Base-by-base conservation (phyloP, 257 asterid species). In the Ballota nigra region DNA sequence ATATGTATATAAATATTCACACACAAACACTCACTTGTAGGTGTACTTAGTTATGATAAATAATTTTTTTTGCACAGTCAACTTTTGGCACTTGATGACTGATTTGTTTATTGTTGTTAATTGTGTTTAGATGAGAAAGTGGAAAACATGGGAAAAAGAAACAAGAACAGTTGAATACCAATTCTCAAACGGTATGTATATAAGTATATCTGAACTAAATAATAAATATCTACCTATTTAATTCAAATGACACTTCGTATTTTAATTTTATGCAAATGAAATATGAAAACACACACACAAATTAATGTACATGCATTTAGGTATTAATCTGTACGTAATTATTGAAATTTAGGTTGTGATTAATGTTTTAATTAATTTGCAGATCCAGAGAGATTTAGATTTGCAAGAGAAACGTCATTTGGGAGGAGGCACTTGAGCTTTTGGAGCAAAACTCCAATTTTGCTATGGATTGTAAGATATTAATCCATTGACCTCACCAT, bases 351-450 rank as follows among this genome's bases (percentile, higher is more conserved):
- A 26, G 8, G 15, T 33, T 61, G 67, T 16, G 18, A 34, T 36
- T 9, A 1, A 9, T 18, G 24, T 43, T 28, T 68, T 31, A n/a
- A 47, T 47, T 45, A 6, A 47, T 5, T 47, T 23, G 28, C 78
- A 93, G 98, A 93, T 84, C 97, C 98, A 0, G 96, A 93, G 79
- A 86, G 98, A 72, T 93, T 93, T 71, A 87, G 98, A 56, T 93
- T 91, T 76, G 96, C 98, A 0, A 91, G 96, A 79, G 98, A 93
- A 67, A 93, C 97, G 1, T 88, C 97, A 1, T 93, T 93, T 55
- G 98, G 98, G 31, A 85, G 96, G 74, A 84, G 97, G 67, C 99
- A 95, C 63, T 62, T 95, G 85, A 89, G 80, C 73, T 91, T 83
- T 63, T 95, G 99, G 99, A 88, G 95, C 86, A 78, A 80, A 72